phyloP scores from a whole-genome alignment of 805 yeast genomes.

The Teunomyces gatunensis region DNA sequence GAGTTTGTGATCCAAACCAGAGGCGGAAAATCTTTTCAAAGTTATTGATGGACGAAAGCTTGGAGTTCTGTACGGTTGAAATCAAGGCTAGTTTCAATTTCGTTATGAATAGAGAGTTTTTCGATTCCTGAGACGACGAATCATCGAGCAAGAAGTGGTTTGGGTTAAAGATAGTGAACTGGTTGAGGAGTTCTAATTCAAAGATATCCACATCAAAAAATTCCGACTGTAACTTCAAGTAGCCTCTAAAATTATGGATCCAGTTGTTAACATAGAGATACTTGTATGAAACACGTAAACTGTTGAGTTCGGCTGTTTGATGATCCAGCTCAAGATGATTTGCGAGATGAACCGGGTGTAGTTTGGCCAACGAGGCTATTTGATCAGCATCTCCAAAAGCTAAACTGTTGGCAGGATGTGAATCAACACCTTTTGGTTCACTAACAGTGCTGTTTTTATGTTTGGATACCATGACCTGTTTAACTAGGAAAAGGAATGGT shows the following conservation, averaged over 20 bases:
- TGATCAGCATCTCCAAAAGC: slow-evolving; percentile 12
- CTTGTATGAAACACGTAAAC: slow-evolving; percentile 14
- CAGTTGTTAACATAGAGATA: slow-evolving; percentile 46
- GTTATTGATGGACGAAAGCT: slow-evolving; percentile 23
- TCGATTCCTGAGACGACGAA: background rate
- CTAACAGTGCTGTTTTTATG: slow-evolving; percentile 6
- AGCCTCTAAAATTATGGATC: slow-evolving; percentile 53
- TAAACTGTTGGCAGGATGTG: slow-evolving; percentile 1
- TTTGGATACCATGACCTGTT: slow-evolving; percentile 7
- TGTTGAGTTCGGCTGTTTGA: slow-evolving; percentile 7
- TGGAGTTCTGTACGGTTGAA: slow-evolving; percentile 38
- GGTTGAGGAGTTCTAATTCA: slow-evolving; percentile 56
- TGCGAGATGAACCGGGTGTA: slow-evolving; percentile 10
- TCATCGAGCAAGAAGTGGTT: slow-evolving; percentile 8
- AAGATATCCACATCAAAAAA: slow-evolving; percentile 56
- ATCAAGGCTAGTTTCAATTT: slow-evolving; percentile 44
- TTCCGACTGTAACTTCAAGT: slow-evolving; percentile 48
- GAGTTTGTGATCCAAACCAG: slow-evolving; percentile 33
- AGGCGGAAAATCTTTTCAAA: slow-evolving; percentile 34
- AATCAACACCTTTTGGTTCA: background rate
- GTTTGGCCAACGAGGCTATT: slow-evolving; percentile 9
- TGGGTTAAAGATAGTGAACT: slow-evolving; percentile 8
- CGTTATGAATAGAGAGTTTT: slow-evolving; percentile 30
- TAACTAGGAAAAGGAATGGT: background rate
- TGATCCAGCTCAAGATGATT: slow-evolving; percentile 8